These are phyloP conservation scores for Fusarium austroafricanum DNA, from an alignment of 2,329 filamentous ascomycete species.

Conservation along the genomic window DNA sequence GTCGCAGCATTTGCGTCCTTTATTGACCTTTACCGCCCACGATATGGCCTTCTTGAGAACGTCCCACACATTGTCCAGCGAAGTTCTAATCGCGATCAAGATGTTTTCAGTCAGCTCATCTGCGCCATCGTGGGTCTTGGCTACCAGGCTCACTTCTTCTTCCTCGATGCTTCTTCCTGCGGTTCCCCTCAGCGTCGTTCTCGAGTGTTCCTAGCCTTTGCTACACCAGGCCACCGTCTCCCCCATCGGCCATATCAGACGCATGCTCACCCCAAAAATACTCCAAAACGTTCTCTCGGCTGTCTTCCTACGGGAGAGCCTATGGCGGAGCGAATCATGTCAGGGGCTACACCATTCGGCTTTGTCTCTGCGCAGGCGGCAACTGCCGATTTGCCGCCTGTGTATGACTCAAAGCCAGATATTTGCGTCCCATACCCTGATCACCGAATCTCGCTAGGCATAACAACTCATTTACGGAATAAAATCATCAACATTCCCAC, in stretches of 20 bases:
- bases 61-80: constrained; percentile 73
- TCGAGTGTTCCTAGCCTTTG: constrained; percentile 77
- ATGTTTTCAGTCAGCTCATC: constrained; percentile 79
- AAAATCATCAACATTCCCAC: constrained; percentile 70
- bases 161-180: constrained; percentile 76
- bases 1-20: constrained; percentile 81
- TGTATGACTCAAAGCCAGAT: constrained; percentile 71
- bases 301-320: constrained; percentile 67
- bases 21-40: constrained; percentile 78
- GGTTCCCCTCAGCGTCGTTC: constrained; percentile 74
- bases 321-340: constrained; percentile 64
- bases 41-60: constrained; percentile 83
- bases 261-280: constrained; percentile 67
- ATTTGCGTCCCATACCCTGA: constrained; percentile 75
- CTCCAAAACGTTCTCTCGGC: constrained; percentile 60
- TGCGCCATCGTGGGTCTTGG: constrained; percentile 79
- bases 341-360: constrained; percentile 67
- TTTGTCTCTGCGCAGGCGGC: constrained; percentile 66
- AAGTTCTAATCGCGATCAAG: constrained; percentile 61
- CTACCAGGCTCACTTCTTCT: constrained; percentile 77
- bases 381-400: constrained; percentile 68
- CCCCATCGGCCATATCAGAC: constrained; percentile 68
- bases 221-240: constrained; percentile 72
- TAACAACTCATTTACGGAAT: constrained; percentile 54
- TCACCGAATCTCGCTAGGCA: constrained; percentile 65